Conservation (phyloP, 2,329 filamentous ascomycete genomes). For the Tolypocladium cylindrosporum region DNA sequence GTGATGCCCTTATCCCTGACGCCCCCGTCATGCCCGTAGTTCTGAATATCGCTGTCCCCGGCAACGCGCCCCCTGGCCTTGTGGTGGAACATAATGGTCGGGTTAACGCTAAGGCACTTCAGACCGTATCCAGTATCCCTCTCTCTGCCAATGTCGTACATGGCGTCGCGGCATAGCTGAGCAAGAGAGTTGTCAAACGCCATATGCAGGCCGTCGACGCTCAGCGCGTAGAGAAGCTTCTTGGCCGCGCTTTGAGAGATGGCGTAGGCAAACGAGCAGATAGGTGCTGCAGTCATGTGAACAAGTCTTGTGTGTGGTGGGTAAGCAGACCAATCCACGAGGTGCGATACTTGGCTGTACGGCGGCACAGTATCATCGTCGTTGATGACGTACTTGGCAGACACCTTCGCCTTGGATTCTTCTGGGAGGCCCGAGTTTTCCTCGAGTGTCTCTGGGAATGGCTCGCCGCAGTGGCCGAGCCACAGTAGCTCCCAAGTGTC, state of each 20-base stretch:
- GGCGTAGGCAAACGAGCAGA: conserved; percentile 33
- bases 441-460: conserved; percentile 15
- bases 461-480: conserved; percentile 35
- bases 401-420: conserved; percentile 2
- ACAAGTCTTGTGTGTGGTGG: conserved; percentile 30
- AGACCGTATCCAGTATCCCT: conserved; percentile 2
- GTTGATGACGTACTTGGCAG: conserved; percentile 10
- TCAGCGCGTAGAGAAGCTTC: conserved; percentile 30
- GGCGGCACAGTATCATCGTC: conserved; percentile 25
- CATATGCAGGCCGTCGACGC: conserved; percentile 26
- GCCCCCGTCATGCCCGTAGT: conserved; percentile 6
- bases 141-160: conserved; percentile 11
- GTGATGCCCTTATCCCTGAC: conserved; percentile 18
- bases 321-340: conserved; percentile 20
- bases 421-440: conserved; percentile 9
- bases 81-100: conserved; percentile 24
- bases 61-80: conserved; percentile 15
- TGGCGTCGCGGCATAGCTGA: conserved; percentile 32
- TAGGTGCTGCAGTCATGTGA: conserved; percentile 29
- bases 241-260: conserved; percentile 32
- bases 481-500: conserved; percentile 41
- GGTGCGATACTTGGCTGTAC: conserved; percentile 10
- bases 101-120: conserved; percentile 22
- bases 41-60: conserved; percentile 21
- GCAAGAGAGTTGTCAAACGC: conserved; percentile 33